Percentiles rank a stretch among this genome's conserved stretches.
Conservation (phyloP, 208 protist genomes). For the Phytomonas francai region DNA sequence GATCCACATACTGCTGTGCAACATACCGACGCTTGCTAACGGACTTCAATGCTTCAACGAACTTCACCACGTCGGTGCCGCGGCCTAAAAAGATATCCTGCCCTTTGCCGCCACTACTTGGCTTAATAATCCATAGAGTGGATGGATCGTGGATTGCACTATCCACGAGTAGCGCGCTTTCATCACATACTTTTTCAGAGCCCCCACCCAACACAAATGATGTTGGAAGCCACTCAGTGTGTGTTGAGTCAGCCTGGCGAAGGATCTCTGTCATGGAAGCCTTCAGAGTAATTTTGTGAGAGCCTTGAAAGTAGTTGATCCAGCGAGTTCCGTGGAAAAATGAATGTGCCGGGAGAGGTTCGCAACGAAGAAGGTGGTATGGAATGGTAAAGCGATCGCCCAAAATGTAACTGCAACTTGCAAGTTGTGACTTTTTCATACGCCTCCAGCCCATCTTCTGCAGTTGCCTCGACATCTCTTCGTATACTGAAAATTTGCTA, state of each 20-base stretch:
- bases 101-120: slow-evolving; percentile 71
- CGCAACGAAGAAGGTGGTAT: slow-evolving; percentile 60
- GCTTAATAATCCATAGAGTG: slow-evolving; percentile 85
- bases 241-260: slow-evolving; percentile 28
- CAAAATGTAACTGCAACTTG: slow-evolving; percentile 57
- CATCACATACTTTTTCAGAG: slow-evolving; percentile 38
- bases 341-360: slow-evolving; percentile 37
- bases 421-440: slow-evolving; percentile 14
- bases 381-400: slow-evolving; percentile 79
- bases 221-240: slow-evolving; percentile 57
- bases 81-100: slow-evolving; percentile 54
- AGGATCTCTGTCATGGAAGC: slow-evolving; percentile 62
- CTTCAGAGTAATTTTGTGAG: slow-evolving; percentile 79
- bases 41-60: slow-evolving; percentile 27
- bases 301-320: slow-evolving; percentile 87
- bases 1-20: slow-evolving; percentile 81
- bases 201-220: slow-evolving; percentile 69
- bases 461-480: slow-evolving; percentile 72
- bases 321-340: slow-evolving; percentile 56
- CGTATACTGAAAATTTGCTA: slow-evolving; percentile 76
- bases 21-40: slow-evolving; percentile 37
- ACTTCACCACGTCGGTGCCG: slow-evolving; percentile 22
- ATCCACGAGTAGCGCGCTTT: slow-evolving; percentile 36
- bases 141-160: slow-evolving; percentile 17
- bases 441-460: slow-evolving; percentile 38